Evolutionary conservation across 768 basidiomycete species (phyloP).

Genomic region (Boletus patriciae): DNA sequence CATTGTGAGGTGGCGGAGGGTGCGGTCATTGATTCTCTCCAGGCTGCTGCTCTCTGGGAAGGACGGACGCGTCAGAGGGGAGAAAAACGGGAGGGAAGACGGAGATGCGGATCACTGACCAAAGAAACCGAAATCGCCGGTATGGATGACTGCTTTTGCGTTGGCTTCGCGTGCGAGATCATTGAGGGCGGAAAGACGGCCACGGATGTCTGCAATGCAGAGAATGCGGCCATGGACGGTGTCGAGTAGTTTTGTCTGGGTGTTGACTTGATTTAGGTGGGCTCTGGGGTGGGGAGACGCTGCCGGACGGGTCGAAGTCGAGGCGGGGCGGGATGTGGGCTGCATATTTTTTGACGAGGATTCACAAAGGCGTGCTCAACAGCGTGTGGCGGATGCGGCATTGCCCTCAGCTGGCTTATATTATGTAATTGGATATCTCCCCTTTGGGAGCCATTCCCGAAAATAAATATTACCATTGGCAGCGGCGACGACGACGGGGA

Average conservation of each 20-base stretch:
- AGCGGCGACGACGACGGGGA: slow-evolving; percentile 20
- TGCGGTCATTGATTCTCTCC: slow-evolving; percentile 91
- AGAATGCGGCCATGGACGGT: slow-evolving; percentile 82
- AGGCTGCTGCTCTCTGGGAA: slow-evolving; percentile 70
- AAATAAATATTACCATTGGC: slow-evolving; percentile 16
- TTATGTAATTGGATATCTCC: slow-evolving; percentile 33
- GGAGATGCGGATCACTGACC: slow-evolving; percentile 45
- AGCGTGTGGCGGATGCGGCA: slow-evolving; percentile 9
- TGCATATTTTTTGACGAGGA: slow-evolving; percentile 45
- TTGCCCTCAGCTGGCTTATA: neutral
- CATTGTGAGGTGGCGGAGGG: slow-evolving; percentile 92
- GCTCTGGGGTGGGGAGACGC: slow-evolving; percentile 54
- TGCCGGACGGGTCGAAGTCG: slow-evolving; percentile 58
- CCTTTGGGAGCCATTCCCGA: neutral
- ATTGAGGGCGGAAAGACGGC: slow-evolving; percentile 84
- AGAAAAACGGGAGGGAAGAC: neutral
- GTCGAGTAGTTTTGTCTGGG: slow-evolving; percentile 78
- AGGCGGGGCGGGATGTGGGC: slow-evolving; percentile 55
- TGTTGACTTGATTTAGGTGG: slow-evolving; percentile 55
- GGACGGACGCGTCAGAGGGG: slow-evolving; percentile 20
- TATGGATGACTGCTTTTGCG: slow-evolving; percentile 93
- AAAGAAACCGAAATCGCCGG: slow-evolving; percentile 99
- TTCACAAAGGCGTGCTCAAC: slow-evolving; percentile 20
- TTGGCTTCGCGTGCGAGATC: slow-evolving; percentile 85
- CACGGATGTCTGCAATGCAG: slow-evolving; percentile 93